A percentile compares a stretch with the other conserved stretches of the same genome.
Conservation (phyloP, 352 stramenopile genomes). For the Phytophthora podocarpi region DNA sequence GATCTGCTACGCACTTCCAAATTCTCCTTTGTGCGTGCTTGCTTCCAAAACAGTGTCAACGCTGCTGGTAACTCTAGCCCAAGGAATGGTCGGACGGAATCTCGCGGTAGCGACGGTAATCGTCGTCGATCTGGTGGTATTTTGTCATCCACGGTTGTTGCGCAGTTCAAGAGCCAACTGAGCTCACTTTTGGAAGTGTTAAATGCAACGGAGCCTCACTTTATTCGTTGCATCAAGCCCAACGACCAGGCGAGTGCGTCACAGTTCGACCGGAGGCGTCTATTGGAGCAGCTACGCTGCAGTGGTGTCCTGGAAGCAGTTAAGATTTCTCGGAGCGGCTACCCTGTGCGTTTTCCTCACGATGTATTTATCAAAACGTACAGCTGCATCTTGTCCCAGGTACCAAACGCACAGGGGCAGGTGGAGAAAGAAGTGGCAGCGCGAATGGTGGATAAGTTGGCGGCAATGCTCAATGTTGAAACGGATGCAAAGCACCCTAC, state of each 20-base stretch:
- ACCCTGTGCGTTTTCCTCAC: constrained; percentile 96
- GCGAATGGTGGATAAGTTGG: constrained; percentile 53
- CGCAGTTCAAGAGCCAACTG: constrained; percentile 96
- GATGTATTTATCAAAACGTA: constrained; percentile 91
- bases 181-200: constrained; percentile 93
- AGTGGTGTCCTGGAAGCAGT: constrained; percentile 89
- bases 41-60: constrained; percentile 61
- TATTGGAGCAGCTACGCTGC: constrained; percentile 87
- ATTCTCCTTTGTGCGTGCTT: constrained; percentile 65
- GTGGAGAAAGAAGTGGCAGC: constrained; percentile 56
- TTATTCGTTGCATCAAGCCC: constrained; percentile 91
- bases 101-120: constrained; percentile 41
- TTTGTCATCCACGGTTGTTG: constrained; percentile 82
- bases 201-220: constrained; percentile 93
- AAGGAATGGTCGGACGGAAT: constrained; percentile 27
- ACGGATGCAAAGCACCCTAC: constrained; percentile 54
- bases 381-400: constrained; percentile 63
- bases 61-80: constrained; percentile 21
- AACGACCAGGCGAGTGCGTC: constrained; percentile 73
- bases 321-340: constrained; percentile 88
- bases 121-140: constrained; percentile 70
- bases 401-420: constrained; percentile 44
- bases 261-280: constrained; percentile 65
- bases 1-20: constrained; percentile 75
- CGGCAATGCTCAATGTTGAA: constrained; percentile 37